Base-by-base conservation (phyloP, 2,329 filamentous ascomycete species). In the Aureobasidium pullulans region DNA sequence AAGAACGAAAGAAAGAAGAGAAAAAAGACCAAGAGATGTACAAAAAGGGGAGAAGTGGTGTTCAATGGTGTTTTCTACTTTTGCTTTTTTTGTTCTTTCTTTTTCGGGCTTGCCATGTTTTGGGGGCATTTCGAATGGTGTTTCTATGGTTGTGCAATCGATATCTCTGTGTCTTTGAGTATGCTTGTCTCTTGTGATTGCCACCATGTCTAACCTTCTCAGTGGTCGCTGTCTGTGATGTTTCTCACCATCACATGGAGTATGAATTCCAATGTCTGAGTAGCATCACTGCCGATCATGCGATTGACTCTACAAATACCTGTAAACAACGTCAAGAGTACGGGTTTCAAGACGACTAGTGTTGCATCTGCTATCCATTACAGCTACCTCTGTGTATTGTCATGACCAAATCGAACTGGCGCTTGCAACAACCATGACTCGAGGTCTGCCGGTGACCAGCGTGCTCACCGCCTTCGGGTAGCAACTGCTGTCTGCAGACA, bases 141-240 rank as follows among this genome's bases (percentile, higher is more conserved):
- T 48, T n/a, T 29, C 39, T 29, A 6, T 52, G 40, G 36, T 52
- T 52, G 48, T 52, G 48, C 48, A 52, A 52, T 52, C 6, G n/a
- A 52, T 40, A 52, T 36, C 31, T 40, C 13, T 10, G 23, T 37
- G 47, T 37, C 16, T 13, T 36, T 36, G 3, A 9, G 4, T 36
- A 9, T 36, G 34, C 8, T 36, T 36, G 34, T 36, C 34, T 36
- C 13, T 40, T 40, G 37, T 15, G 37, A 40, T n/a, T 23, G 23
- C 19, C 19, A 19, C 19, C 19, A 19, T 19, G 19, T 19, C 19
- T 19, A 19, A 19, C 19, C 19, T 19, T 19, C 19, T 19, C 19
- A 19, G 19, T 19, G 19, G 19, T 19, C 19, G 19, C 19, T 19
- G 19, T 19, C 19, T 19, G 19, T 19, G 19, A 19, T 19, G 19